Conservation (phyloP, 2,329 filamentous ascomycete genomes). For the Ceratocystis diversiconidia region DNA sequence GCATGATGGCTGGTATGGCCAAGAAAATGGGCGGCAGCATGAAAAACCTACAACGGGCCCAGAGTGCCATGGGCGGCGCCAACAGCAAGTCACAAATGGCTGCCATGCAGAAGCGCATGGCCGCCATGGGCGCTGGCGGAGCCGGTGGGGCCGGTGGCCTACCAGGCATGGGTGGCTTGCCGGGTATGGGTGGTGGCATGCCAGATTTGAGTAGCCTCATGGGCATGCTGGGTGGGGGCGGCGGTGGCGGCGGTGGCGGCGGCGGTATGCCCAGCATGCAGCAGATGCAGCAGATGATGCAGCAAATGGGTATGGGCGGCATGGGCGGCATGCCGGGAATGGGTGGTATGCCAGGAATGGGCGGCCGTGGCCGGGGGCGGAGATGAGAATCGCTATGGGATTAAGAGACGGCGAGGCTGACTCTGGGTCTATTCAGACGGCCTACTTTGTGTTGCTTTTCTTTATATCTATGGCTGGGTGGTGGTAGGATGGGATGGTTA, state of each 20-base stretch:
- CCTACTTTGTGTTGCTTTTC: background rate
- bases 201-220: slow-evolving; percentile 75
- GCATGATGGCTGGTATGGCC: slow-evolving; percentile 98
- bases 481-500: background rate
- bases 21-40: slow-evolving; percentile 98
- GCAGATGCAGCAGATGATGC: slow-evolving; percentile 71
- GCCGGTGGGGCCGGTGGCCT: slow-evolving; percentile 45
- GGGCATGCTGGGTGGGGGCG: slow-evolving; percentile 74
- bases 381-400: background rate
- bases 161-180: slow-evolving; percentile 64
- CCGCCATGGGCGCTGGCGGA: slow-evolving; percentile 74
- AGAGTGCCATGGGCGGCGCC: slow-evolving; percentile 76
- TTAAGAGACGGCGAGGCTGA: background rate
- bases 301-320: slow-evolving; percentile 49
- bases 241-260: slow-evolving; percentile 38
- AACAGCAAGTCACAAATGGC: slow-evolving; percentile 77
- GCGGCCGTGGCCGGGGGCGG: slow-evolving; percentile 20
- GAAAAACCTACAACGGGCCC: slow-evolving; percentile 92
- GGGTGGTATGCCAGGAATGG: slow-evolving; percentile 21
- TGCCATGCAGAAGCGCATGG: slow-evolving; percentile 96
- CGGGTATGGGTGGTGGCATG: slow-evolving; percentile 58
- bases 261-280: slow-evolving; percentile 59
- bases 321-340: slow-evolving; percentile 25
- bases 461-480: background rate
- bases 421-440: too few relatives aligned